Percentiles rank a stretch among this genome's conserved stretches.
Evolutionary conservation across 148 eudicot species (phyloP).

Genomic region (Suaeda aralocaspica): DNA sequence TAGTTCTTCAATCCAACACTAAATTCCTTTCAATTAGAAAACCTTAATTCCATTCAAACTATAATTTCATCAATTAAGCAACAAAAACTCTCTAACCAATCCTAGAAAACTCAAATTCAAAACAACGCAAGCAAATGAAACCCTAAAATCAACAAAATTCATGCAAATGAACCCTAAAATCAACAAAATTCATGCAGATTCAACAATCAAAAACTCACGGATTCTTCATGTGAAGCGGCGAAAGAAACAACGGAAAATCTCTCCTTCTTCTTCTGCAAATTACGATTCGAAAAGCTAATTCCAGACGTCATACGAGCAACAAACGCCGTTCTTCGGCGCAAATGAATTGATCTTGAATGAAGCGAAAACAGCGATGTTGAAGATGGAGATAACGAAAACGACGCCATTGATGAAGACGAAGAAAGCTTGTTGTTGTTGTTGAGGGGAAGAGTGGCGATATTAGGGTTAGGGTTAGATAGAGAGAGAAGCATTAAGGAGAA

Average conservation of each 20-base stretch:
- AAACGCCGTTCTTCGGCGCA: constrained; percentile 13
- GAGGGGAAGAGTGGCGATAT: constrained; percentile 16
- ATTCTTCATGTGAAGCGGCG: constrained; percentile 64
- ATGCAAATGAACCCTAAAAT: not conserved
- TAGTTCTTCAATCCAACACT: not conserved
- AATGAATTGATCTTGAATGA: constrained; percentile 10
- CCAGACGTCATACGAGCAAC: constrained; percentile 19
- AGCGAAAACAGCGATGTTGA: constrained; percentile 13
- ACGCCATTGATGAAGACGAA: constrained; percentile 29
- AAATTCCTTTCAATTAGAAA: not conserved
- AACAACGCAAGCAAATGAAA: not conserved
- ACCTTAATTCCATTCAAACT: not conserved
- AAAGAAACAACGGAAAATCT: constrained; percentile 34
- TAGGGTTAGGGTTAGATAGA: constrained; percentile 45
- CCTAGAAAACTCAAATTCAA: not conserved
- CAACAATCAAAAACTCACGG: constrained; percentile 49
- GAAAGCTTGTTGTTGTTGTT: not conserved
- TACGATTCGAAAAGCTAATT: constrained; percentile 15
- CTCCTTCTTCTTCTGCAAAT: constrained; percentile 22
- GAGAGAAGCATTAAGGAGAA: constrained; percentile 21
- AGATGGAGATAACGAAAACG: constrained; percentile 19
- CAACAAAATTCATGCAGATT: not conserved
- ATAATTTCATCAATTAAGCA: not conserved
- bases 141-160: not conserved
- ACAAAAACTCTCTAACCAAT: not conserved